Base-by-base conservation (phyloP, 345 rosid genomes). In the Brassica napus region DNA sequence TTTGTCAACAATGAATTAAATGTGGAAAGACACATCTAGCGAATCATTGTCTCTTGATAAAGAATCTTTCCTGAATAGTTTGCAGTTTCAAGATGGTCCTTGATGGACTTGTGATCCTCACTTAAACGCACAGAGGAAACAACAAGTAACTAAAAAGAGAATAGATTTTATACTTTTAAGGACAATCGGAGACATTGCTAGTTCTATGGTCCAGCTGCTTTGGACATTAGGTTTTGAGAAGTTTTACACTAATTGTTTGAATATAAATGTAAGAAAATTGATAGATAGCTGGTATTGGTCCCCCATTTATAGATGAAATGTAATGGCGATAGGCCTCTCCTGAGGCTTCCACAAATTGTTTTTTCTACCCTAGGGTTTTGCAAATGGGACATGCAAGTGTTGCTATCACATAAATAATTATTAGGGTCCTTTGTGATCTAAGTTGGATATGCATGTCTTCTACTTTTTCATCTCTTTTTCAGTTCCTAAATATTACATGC, bases 351-450 rank as follows among this genome's bases (percentile, higher is more conserved):
- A 80, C 76, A 69, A 75, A 37, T 64, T 80, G 74, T 73, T 80
- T 74, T 54, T 82, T 86, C 83, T 85, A 82, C 82, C 79, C 86
- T 85, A 83, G 86, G 84, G 84, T 73, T 78, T 84, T 85, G 81
- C 79, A 80, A 85, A 65, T 81, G 89, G 81, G 88, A 80, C 89
- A 91, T 85, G 92, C 85, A 91, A 88, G 83, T 85, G 90, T 91
- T 85, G 83, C 91, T 82, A 78, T 88, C 97, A 87, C 70, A 66
- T 82, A 86, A 86, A 86, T 87, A 77, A 80, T 83, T 78, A 79
- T 81, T 84, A 84, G 83, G 86, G 80, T 75, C 75, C 86, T 84
- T 85, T 76, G 90, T 75, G 83, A 86, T 88, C 88, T 85, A 83
- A 83, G 81, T 80, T 81, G 79, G 86, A 86, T 86, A 52, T 82